phyloP scores from a whole-genome alignment of 192 early-diverging fungal genomes.

The Coemansia sp. region DNA sequence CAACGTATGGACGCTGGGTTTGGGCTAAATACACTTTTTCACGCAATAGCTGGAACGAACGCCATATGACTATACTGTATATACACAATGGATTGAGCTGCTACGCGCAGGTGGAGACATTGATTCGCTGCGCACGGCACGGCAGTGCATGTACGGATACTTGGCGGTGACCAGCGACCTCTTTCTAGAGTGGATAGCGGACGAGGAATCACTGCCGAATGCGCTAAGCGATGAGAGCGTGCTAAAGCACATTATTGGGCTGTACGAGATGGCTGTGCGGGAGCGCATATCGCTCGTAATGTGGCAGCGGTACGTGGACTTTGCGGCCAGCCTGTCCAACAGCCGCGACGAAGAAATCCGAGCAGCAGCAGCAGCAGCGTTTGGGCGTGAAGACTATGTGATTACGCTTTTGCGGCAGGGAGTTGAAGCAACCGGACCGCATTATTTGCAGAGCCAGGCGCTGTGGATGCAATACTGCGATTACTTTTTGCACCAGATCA shows the following conservation, averaged over 20 bases:
- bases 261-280: conserved; percentile 16
- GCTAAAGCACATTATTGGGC: conserved; percentile 13
- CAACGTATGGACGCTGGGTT: too few relatives aligned
- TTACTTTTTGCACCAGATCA: conserved; percentile 15
- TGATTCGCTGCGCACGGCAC: conserved; percentile 35
- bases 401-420: conserved; percentile 19
- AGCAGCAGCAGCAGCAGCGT: conserved; percentile 19
- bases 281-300: conserved; percentile 23
- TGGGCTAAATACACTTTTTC: neutral
- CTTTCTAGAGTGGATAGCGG: conserved; percentile 31
- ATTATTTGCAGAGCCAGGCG: conserved; percentile 23
- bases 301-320: conserved; percentile 43
- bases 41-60: conserved; percentile 23
- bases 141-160: conserved; percentile 22
- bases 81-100: conserved; percentile 40
- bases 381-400: conserved; percentile 18
- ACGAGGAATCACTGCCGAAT: conserved; percentile 25
- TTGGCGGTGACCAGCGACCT: conserved; percentile 35
- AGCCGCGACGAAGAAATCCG: conserved; percentile 2
- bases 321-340: conserved; percentile 11
- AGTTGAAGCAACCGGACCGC: conserved; percentile 19
- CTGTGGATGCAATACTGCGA: conserved; percentile 36
- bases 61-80: conserved; percentile 38
- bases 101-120: conserved; percentile 31
- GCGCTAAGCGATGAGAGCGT: conserved; percentile 6